Base-by-base conservation (phyloP, 108 stramenopile species). In the Fistulifera pelliculosa region DNA sequence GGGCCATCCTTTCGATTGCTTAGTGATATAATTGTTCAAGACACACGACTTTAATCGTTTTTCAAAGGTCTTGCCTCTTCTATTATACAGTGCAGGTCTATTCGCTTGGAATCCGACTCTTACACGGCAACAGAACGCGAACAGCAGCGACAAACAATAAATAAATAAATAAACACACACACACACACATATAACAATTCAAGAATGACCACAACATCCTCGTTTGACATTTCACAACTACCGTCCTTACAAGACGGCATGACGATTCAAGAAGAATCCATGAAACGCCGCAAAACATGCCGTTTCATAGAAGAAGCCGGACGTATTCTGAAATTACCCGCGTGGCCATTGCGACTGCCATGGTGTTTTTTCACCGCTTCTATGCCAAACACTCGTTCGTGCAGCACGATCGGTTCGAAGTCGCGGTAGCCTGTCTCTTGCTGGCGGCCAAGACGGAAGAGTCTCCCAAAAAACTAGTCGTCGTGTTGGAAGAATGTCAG, bases 311-410 rank as follows among this genome's bases (percentile, higher is more conserved):
- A 90, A 62, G 88, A 90, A 53, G 81, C 83, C 0, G 81, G 88
- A 8, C 78, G 88, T 10, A 55, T 75, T 14, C 65, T 90, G 14
- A 73, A 69, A 26, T 50, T 90, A 5, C 90, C 6, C 85, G 88
- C 14, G 76, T 83, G 14, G 83, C 88, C 26, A 57, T 81, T 21
- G 64, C 85, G 26, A 94, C 88, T 13, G 80, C 87, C 53, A 75
- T 76, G 58, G 86, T 94, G 19, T 94, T 88, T 70, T 94, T 90
- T 56, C 93, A 94, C 57, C 79, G 93, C 10, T 94, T 94, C 54
- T 94, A 83, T 52, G 82, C 86, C 38, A 83, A 81, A 53, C 93
- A 94, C 47, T 77, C 81, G 12, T 94, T 94, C 61, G 64, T 67
- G 25, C 68, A 85, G 38, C 93, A 94, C 55, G 84, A 90, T 66